A percentile compares a stretch with the other conserved stretches of the same genome.
These are phyloP conservation scores for Sisymbrium irio DNA, from an alignment of 345 rosid genomes.

Conservation along the genomic window DNA sequence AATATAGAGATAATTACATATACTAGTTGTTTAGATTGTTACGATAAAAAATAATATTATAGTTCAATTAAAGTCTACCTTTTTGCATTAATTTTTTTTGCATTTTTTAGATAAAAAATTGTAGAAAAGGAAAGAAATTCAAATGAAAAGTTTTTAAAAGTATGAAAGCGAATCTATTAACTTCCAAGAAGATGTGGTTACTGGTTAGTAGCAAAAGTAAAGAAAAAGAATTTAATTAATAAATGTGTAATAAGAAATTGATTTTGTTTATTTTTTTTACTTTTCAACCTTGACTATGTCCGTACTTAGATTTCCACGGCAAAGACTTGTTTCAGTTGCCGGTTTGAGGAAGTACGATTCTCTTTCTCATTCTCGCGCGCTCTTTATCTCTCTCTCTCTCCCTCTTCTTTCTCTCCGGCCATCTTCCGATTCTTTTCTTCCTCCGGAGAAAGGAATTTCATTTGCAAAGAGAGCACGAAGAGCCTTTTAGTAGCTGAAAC, in stretches of 20 bases:
- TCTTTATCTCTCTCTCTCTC: slow-evolving; percentile 2
- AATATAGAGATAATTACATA: no score
- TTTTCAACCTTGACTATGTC: slow-evolving; percentile 16
- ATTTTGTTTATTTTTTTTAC: no score
- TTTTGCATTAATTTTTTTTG: background rate
- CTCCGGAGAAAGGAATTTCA: no score
- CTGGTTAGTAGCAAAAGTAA: background rate
- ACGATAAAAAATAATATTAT: background rate
- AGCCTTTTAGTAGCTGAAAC: background rate
- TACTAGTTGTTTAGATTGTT: no score
- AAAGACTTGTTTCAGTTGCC: slow-evolving; percentile 27
- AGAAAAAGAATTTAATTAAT: background rate
- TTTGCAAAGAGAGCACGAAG: no score
- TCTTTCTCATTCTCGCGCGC: slow-evolving; percentile 21
- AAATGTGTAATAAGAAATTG: background rate
- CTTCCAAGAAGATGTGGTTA: background rate
- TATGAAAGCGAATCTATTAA: background rate
- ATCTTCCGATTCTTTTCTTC: background rate
- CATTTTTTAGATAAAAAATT: background rate
- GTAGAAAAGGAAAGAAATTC: background rate
- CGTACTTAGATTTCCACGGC: slow-evolving; percentile 15
- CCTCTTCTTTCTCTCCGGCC: background rate
- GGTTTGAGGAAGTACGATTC: slow-evolving; percentile 7
- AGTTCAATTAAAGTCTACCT: background rate
- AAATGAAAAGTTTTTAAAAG: background rate